Base-by-base conservation (phyloP, 2,329 filamentous ascomycete species). In the Fusarium sp. region DNA sequence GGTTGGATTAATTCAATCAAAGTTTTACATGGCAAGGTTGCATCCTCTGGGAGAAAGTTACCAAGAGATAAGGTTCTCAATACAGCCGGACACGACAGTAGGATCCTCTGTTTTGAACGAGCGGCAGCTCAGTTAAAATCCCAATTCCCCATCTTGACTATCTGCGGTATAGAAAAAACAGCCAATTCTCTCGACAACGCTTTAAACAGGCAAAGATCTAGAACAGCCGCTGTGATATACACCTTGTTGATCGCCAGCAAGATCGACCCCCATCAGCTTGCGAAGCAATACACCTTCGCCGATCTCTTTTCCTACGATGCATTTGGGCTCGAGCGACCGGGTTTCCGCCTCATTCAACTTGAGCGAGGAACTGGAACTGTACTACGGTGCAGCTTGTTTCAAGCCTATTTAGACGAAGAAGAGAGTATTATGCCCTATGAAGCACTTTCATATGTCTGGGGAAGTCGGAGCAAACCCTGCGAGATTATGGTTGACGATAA, bases 371-470 rank as follows among this genome's bases (percentile, higher is more conserved):
- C 4, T 21, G 21, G 21, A 21, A 21, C 12, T 16, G 42, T 37
- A 3, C 6, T 68, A 0, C 4, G 13, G 0, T 67, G 63, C 4
- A 18, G 7, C 0, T 6, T 65, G 2, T 31, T 42, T 0, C 58
- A 68, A 34, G 64, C 49, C 0, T 52, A 55, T 2, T 41, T 64
- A 1, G 46, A 63, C 1, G 7, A 62, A 1, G n/a, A 53, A 2
- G 49, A 43, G 2, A 46, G 4, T 1, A 31, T 55, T 0, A 21
- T 62, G 0, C 19, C 57, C 0, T 69, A 66, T 1, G 62, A 62
- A 19, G 54, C 57, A 2, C n/a, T 70, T 0, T 70, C 67, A 0
- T 70, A 70, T 4, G 7, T 25, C 0, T 70, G 67, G 67, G 67
- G 21, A 0, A 4, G 6, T 0, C 44, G 30, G 2, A 3, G 1